Percentiles rank a stretch among this genome's conserved stretches.
phyloP scores from a whole-genome alignment of 2,329 filamentous ascomycete genomes.

The Bipolaris cookei region DNA sequence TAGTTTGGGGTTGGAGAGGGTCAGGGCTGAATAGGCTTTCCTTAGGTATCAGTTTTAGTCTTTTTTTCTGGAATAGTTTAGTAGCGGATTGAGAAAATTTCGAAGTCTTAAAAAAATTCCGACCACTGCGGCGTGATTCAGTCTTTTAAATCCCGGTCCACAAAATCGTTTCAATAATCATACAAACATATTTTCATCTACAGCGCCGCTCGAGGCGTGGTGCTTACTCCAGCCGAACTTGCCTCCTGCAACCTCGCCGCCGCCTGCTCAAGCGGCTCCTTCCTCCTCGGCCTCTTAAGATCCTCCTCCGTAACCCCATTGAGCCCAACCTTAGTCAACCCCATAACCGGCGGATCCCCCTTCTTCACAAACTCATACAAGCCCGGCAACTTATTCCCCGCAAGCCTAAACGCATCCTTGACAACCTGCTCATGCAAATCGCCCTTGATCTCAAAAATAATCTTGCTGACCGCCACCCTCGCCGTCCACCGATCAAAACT shows the following conservation, averaged over 20 bases:
- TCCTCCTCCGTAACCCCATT: constrained; percentile 82
- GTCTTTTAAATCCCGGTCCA: neutral
- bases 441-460: constrained; percentile 91
- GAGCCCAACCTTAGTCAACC: constrained; percentile 80
- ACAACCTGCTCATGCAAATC: constrained; percentile 93
- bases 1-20: neutral
- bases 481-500: constrained; percentile 96
- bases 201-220: constrained; percentile 15
- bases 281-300: constrained; percentile 78
- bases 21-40: neutral
- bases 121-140: too few relatives aligned
- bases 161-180: constrained; percentile 2
- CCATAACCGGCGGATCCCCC: constrained; percentile 87
- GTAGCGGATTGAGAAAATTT: neutral
- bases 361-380: constrained; percentile 94
- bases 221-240: neutral
- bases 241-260: constrained; percentile 70
- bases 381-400: constrained; percentile 91
- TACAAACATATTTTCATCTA: constrained; percentile 13
- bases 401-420: constrained; percentile 89
- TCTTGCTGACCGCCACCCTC: constrained; percentile 85
- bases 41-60: neutral
- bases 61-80: neutral
- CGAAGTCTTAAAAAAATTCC: neutral
- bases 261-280: constrained; percentile 63